Base-by-base conservation (phyloP, 257 asterid genomes). In the Solanum dulcamara region DNA sequence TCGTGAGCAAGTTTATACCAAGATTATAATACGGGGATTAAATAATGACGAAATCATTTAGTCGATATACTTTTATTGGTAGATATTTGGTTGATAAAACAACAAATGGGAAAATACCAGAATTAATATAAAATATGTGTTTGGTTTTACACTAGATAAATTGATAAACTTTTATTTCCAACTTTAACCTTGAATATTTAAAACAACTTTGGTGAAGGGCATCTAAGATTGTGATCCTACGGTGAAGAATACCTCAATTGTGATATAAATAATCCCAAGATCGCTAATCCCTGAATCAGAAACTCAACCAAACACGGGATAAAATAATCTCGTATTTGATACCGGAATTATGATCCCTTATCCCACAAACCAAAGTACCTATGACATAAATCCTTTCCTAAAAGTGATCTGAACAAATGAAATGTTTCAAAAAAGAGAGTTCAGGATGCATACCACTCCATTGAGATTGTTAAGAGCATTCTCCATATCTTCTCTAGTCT, bases 381-480 rank as follows among this genome's bases (percentile, higher is more conserved):
- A 71, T 11, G 30, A 71, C 51, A 4, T 71, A 11, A 14, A 71
- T 71, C 33, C 22, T 38, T 70, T 70, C 24, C 30, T 7, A 70
- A 18, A 70, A 37, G 28, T 70, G 18, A 37, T 10, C 17, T 71
- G 28, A 71, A 71, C 18, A 3, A 38, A 37, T 10, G 11, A 71
- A 71, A 71, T 71, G 55, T 32, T 74, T 42, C 5, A 75, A 44
- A 75, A 75, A 42, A 8, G 60, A 42, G 15, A 75, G 82, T 33
- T 12, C 28, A 28, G 57, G 12, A 40, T n/a, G 37, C 51, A 72
- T 93, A 96, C 99, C 97, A 89, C 94, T 92, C 95, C 98, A 83
- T 96, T 85, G 62, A 96, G 98, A 46, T 93, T 89, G 85, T 88
- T 83, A 42, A 95, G 91, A 75, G 99, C 99, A 70, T 94, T 80